Evolutionary conservation across 179 eudicot species (phyloP), one percentile per base, ranked within the genome.

Genomic region (Actinidia arguta): DNA sequence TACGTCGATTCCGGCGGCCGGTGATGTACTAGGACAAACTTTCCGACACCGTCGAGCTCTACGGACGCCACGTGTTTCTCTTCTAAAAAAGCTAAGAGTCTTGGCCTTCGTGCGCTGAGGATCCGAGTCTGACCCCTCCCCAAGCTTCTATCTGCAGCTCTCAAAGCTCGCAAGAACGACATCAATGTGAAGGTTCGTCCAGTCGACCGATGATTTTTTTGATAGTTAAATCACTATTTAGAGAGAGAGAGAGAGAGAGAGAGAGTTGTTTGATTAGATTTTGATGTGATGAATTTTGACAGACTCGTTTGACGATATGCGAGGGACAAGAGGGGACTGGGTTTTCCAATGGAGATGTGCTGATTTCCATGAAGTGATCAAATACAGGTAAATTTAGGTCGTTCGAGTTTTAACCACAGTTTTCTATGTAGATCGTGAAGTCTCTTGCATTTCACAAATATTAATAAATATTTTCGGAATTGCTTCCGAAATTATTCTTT

Each of bases 41-140:
- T 62, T 84, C 91, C 24, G 92, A 92, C 67, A 92, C 95, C 62
- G 90, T 90, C 25, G 88, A 89, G 7, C 81, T 86, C 12, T 92
- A 90, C 90, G 94, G 89, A 22, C 92, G 98, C 52, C 98, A 95
- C 84, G 81, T 95, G n/a, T 91, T 95, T 66, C 95, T 95, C 80
- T 92, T 94, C 86, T 93, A 91, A 90, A 87, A 89, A 77, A 80
- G 84, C 51, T 81, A 87, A 80, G 89, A 84, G 0, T 64, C 87
- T 13, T 95, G 98, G 98, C 95, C 98, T 31, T 56, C 95, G 71
- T 85, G 82, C 16, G 85, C 94, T 4, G 98, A 95, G 78, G 73
- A 71, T 93, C 98, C 22, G 90, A 88, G 8, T 75, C 90, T 47
- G 93, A 92, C 91, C 92, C 85, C 94, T 95, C 22, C 98, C 98